Base-by-base conservation (phyloP, 176 grass and related monocot genomes). In the Ensete ventricosum region DNA sequence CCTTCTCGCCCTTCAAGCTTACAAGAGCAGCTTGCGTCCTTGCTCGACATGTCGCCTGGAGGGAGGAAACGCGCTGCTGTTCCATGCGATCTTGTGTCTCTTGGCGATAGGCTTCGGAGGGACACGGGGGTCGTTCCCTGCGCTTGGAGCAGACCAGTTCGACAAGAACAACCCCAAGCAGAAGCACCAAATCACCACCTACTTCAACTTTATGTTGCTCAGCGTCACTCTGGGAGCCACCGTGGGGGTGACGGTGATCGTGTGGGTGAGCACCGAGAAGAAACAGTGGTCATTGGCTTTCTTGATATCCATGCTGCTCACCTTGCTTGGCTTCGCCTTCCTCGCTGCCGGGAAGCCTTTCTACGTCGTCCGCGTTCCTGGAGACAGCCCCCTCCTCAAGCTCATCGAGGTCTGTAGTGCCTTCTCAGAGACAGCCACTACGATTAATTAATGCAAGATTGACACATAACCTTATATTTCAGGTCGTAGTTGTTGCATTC, bases 121-220 rank as follows among this genome's bases (percentile, higher is more conserved):
- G 13, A 87, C 85, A 64, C 87, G 91, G 80, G 92, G 86, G 26
- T 80, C 78, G 4, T 55, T 86, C 23, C 86, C 92, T 62, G 86
- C 85, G 53, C 92, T 92, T 58, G 78, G 84, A 71, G 92, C 87
- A 2, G 92, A 96, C 76, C 92, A 96, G 78, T 96, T 92, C 72
- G 84, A 96, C 27, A 73, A 67, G 25, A 87, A 80, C 58, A 83
- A 91, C 59, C 82, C 87, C 20, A 73, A 7, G 73, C 87, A 89
- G 81, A 57, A 34, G 77, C 69, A 64, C 10, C 82, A 85, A 63
- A 86, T 88, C 67, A 89, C 89, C 43, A 92, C 84, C 64, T 92
- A 85, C 92, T 96, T 96, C 92, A 96, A 96, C 85, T 92, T 85
- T 84, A 76, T 96, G 65, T 68, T 92, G 75, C 85, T 96, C 1